Conservation (phyloP, 2,329 filamentous ascomycete genomes). For the Clarireedia sp. region DNA sequence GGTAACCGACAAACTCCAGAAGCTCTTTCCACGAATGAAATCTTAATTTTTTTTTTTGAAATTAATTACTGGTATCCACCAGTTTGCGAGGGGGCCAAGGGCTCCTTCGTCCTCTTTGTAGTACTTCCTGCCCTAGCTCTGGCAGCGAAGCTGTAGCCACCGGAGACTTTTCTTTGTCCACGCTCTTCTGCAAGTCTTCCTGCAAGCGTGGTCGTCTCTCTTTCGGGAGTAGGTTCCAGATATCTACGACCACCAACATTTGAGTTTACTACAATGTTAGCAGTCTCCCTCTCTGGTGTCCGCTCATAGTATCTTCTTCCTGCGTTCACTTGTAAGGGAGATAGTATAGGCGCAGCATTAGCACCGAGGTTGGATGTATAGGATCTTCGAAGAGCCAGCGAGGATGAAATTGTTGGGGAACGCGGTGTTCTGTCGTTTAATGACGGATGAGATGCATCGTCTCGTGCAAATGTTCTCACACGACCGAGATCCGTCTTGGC, state of each 20-base stretch:
- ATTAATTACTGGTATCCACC: slow-evolving; percentile 16
- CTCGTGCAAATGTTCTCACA: slow-evolving; percentile 31
- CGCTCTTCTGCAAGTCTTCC: slow-evolving; percentile 23
- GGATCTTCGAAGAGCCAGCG: slow-evolving; percentile 20
- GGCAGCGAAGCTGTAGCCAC: slow-evolving; percentile 16
- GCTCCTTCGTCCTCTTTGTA: slow-evolving; percentile 16
- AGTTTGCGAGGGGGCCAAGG: slow-evolving; percentile 16
- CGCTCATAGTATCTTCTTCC: slow-evolving; percentile 10
- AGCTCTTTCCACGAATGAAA: background rate
- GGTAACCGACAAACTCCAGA: slow-evolving; percentile 1
- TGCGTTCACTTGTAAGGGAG: slow-evolving; percentile 30
- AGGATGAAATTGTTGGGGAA: background rate
- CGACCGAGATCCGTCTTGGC: slow-evolving; percentile 48
- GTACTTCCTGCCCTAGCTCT: slow-evolving; percentile 21
- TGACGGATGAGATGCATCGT: slow-evolving; percentile 34
- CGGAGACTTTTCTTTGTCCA: slow-evolving; percentile 24
- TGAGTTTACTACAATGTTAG: slow-evolving; percentile 12
- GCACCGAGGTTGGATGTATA: slow-evolving; percentile 38
- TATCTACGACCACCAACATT: slow-evolving; percentile 21
- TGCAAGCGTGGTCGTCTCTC: slow-evolving; percentile 24
- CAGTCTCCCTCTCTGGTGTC: slow-evolving; percentile 10
- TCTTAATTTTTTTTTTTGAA: slow-evolving; percentile 1
- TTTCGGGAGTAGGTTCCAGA: slow-evolving; percentile 25
- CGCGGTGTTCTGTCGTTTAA: slow-evolving; percentile 24
- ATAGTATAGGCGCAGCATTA: slow-evolving; percentile 46